These are phyloP conservation scores for Zelopaecilomyces penicillatus DNA, from an alignment of 2,329 filamentous ascomycete genomes.

Conservation along the genomic window DNA sequence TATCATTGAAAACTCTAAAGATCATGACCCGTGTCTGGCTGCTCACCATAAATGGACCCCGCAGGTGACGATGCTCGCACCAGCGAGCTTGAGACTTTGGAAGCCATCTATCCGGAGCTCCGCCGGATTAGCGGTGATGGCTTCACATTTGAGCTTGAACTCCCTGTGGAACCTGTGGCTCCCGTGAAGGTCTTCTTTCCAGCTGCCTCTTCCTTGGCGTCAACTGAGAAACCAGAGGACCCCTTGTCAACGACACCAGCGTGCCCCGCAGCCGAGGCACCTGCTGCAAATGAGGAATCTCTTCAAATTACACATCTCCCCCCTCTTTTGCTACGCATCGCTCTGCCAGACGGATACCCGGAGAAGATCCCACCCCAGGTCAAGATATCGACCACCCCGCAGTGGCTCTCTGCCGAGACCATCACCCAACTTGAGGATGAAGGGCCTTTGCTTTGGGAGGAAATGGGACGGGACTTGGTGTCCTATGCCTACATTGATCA, in stretches of 20 bases:
- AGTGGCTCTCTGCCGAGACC: slow-evolving; percentile 46
- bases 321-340: slow-evolving; percentile 43
- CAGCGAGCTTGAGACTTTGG: slow-evolving; percentile 51
- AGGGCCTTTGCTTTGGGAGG: slow-evolving; percentile 50
- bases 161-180: slow-evolving; percentile 47
- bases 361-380: slow-evolving; percentile 41
- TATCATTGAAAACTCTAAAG: neutral
- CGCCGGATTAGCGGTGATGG: slow-evolving; percentile 29
- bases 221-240: no score
- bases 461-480: slow-evolving; percentile 49
- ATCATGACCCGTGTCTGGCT: slow-evolving; percentile 5
- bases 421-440: slow-evolving; percentile 43
- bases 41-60: slow-evolving; percentile 26
- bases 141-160: slow-evolving; percentile 46
- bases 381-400: slow-evolving; percentile 42
- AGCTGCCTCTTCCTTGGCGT: slow-evolving; percentile 22
- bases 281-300: slow-evolving; percentile 28
- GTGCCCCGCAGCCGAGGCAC: slow-evolving; percentile 1
- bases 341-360: slow-evolving; percentile 52
- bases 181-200: slow-evolving; percentile 52
- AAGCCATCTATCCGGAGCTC: slow-evolving; percentile 61
- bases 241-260: neutral
- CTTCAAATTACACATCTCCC: slow-evolving; percentile 50
- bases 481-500: slow-evolving; percentile 58
- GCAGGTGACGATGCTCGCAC: slow-evolving; percentile 44